Evolutionary conservation across 164 flowering plant species (phyloP).

Genomic region (Amborella trichopoda): DNA sequence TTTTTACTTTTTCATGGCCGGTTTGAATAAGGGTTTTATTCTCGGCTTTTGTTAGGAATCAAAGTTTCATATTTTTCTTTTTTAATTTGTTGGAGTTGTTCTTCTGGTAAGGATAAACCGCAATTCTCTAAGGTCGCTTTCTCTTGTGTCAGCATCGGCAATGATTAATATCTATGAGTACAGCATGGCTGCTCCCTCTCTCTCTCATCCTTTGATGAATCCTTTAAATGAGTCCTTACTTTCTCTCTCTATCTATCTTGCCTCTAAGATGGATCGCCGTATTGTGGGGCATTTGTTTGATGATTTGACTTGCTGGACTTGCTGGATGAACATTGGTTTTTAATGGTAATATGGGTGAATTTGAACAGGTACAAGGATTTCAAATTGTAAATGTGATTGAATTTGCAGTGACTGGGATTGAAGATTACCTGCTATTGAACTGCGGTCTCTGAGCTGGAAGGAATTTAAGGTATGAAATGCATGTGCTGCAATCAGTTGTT

Average conservation of each 20-base stretch:
- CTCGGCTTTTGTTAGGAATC: not conserved
- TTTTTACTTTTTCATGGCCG: not conserved
- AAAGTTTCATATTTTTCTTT: not conserved
- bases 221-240: not conserved
- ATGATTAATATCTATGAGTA: no score
- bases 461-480: constrained; percentile 20
- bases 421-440: constrained; percentile 18
- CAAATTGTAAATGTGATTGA: constrained; percentile 17
- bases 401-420: constrained; percentile 5
- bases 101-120: no score
- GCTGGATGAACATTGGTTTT: constrained; percentile 6
- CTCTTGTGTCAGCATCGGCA: no score
- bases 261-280: no score
- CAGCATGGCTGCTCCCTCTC: no score
- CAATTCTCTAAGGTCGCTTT: no score
- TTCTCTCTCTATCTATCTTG: constrained; percentile 6
- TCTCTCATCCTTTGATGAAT: no score
- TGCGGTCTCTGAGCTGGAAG: constrained; percentile 13
- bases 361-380: constrained; percentile 4
- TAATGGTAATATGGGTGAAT: not conserved
- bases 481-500: no score
- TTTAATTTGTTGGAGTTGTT: not conserved
- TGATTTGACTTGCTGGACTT: constrained; percentile 14
- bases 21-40: not conserved
- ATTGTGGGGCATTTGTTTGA: no score